Evolutionary conservation across 169 alveolate species (phyloP).

Genomic region (Plasmodium gaboni): DNA sequence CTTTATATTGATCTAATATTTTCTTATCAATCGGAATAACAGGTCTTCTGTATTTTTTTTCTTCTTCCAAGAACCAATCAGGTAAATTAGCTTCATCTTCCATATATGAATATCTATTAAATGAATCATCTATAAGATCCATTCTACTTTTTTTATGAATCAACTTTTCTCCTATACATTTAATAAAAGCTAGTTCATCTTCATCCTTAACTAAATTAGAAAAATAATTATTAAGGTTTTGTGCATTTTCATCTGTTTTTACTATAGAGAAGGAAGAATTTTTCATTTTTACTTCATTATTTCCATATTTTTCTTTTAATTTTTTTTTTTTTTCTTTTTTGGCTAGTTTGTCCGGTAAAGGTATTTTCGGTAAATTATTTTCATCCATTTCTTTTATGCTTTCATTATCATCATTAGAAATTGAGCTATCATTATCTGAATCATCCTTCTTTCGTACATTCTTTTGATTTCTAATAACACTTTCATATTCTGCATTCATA

Average conservation of each 20-base stretch:
- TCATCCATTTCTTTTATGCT: conserved; percentile 56
- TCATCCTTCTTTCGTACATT: neutral
- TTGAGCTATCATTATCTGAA: neutral
- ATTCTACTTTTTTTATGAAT: conserved; percentile 93
- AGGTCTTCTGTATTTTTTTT: conserved; percentile 93
- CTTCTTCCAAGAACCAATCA: conserved; percentile 98
- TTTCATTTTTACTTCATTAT: conserved; percentile 64
- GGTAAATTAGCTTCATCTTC: conserved; percentile 94
- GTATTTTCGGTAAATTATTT: conserved; percentile 51
- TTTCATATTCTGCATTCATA: neutral
- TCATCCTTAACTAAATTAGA: conserved; percentile 77
- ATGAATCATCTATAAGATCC: conserved; percentile 95
- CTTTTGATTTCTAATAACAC: neutral
- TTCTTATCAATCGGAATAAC: conserved; percentile 97
- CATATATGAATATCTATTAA: conserved; percentile 94
- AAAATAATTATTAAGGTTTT: conserved; percentile 52
- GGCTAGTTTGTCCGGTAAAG: conserved; percentile 72
- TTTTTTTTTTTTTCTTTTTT: conserved; percentile 66
- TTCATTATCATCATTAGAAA: conserved; percentile 9
- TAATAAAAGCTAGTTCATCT: conserved; percentile 79
- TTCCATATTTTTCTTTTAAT: conserved; percentile 73
- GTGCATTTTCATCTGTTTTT: conserved; percentile 50
- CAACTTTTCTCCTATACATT: conserved; percentile 80
- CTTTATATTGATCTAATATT: conserved; percentile 93
- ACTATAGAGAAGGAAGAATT: conserved; percentile 69